These are phyloP conservation scores for Pistacia atlantica DNA, from an alignment of 345 rosid genomes.

Conservation along the genomic window DNA sequence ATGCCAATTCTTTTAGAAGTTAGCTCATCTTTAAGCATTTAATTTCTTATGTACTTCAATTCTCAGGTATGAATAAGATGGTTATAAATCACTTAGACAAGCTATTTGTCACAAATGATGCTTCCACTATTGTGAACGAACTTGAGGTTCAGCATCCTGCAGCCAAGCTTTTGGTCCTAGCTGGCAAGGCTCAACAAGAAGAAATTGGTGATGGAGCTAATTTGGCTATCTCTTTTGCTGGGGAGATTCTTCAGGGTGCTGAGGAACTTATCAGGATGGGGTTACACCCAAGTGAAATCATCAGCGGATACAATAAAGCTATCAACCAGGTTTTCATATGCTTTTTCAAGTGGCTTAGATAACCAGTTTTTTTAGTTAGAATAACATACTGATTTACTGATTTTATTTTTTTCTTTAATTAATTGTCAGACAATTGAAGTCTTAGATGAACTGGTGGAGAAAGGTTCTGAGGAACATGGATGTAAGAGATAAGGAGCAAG, in stretches of 20 bases:
- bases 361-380: neutral
- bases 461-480: slow-evolving; percentile 96
- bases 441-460: slow-evolving; percentile 75
- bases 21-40: neutral
- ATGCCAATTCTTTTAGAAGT: neutral
- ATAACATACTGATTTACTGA: neutral
- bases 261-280: slow-evolving; percentile 97
- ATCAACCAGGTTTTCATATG: slow-evolving; percentile 51
- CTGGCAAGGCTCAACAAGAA: slow-evolving; percentile 96
- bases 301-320: slow-evolving; percentile 87
- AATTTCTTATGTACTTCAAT: neutral
- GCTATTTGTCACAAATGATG: slow-evolving; percentile 90
- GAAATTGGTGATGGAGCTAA: slow-evolving; percentile 99
- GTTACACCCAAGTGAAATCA: slow-evolving; percentile 93
- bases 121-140: slow-evolving; percentile 92
- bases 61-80: slow-evolving; percentile 97
- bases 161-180: slow-evolving; percentile 88
- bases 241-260: slow-evolving; percentile 93
- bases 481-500: slow-evolving; percentile 80
- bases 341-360: neutral
- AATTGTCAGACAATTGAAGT: slow-evolving; percentile 56
- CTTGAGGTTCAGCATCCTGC: slow-evolving; percentile 99
- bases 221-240: slow-evolving; percentile 85
- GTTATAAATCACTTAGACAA: slow-evolving; percentile 96
- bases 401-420: neutral